A percentile compares a stretch with the other conserved stretches of the same genome.
Evolutionary conservation across 2,329 filamentous ascomycete genomes (phyloP).

Genomic region (Aureobasidium subglaciale): DNA sequence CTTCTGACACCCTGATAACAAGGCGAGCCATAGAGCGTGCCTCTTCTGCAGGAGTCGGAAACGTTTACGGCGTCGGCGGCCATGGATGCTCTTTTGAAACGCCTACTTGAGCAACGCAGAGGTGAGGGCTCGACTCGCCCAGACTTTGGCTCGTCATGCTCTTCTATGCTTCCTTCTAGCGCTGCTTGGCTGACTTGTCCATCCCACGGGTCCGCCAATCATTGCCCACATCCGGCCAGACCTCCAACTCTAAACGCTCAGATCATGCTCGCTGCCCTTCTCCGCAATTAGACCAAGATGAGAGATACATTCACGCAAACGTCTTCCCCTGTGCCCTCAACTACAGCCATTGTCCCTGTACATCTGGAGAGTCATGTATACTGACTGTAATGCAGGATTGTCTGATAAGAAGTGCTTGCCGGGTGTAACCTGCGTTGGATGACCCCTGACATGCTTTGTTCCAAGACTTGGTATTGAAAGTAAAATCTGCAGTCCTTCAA

Average conservation of each 20-base stretch:
- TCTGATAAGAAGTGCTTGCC: background rate
- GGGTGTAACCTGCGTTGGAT: background rate
- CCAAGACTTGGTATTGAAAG: constrained; percentile 3
- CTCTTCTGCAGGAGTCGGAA: background rate
- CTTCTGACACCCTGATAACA: constrained; percentile 10
- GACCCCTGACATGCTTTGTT: background rate
- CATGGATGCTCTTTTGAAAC: constrained; percentile 12
- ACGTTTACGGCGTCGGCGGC: background rate
- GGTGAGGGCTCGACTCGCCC: background rate
- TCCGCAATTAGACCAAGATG: background rate
- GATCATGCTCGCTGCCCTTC: background rate
- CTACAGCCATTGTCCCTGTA: background rate
- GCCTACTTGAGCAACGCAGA: background rate
- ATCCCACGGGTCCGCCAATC: background rate
- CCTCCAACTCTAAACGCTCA: background rate
- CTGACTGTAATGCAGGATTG: background rate
- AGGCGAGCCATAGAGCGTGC: constrained; percentile 5
- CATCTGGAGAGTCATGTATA: background rate
- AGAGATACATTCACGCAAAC: background rate
- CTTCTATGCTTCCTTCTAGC: background rate
- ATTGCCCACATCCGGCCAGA: background rate
- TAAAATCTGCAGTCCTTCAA: background rate
- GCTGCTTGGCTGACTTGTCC: background rate
- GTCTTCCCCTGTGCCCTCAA: background rate
- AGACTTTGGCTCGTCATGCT: background rate